These are phyloP conservation scores for Nicotiana benthamiana DNA, from an alignment of 257 asterid species.

Conservation along the genomic window DNA sequence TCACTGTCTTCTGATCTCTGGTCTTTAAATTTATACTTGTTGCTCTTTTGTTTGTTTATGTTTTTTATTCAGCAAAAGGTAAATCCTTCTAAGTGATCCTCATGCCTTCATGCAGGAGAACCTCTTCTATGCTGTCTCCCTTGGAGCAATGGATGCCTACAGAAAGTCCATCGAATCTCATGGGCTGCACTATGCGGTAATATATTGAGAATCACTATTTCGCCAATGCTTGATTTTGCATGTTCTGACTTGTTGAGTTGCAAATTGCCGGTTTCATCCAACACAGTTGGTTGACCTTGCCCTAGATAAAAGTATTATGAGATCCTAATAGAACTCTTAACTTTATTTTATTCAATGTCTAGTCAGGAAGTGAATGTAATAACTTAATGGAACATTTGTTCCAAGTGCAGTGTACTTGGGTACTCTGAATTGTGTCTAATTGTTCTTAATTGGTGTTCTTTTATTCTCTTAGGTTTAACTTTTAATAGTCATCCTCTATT, in stretches of 20 bases:
- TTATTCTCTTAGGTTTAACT: not conserved
- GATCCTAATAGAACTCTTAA: not conserved
- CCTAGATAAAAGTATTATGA: not conserved
- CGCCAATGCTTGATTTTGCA: not conserved
- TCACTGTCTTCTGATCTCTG: constrained; percentile 6
- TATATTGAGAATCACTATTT: not conserved
- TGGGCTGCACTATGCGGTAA: constrained; percentile 63
- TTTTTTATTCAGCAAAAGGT: not conserved
- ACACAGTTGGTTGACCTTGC: not conserved
- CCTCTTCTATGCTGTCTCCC: constrained; percentile 58
- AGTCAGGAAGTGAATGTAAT: not conserved
- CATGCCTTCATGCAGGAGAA: constrained; percentile 44
- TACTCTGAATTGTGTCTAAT: not conserved
- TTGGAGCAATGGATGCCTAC: constrained; percentile 66
- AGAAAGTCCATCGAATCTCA: constrained; percentile 55
- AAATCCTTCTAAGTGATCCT: constrained; percentile 3
- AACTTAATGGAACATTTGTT: not conserved
- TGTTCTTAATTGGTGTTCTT: not conserved
- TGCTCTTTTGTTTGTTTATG: not conserved
- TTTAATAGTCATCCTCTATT: not conserved
- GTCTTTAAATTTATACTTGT: constrained; percentile 8
- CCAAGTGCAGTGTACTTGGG: not conserved
- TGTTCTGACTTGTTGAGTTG: not conserved
- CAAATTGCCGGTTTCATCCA: constrained; percentile 6
- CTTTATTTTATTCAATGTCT: not conserved